Percentiles rank a stretch among this genome's conserved stretches.
phyloP scores from a whole-genome alignment of 83 land plant species.

The Picea abies region DNA sequence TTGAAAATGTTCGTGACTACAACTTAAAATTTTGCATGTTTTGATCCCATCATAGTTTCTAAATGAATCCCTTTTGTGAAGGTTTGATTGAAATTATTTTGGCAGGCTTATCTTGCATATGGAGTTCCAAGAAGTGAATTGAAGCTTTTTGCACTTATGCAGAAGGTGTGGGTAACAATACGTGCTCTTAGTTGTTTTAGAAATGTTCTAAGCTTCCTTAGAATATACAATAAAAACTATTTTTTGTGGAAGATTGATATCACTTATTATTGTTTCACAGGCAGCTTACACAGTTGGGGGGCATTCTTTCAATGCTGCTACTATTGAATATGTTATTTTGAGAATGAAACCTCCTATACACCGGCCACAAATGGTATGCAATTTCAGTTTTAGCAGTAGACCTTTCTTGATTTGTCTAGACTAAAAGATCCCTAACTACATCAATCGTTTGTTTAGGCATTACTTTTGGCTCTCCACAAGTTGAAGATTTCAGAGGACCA shows the following conservation, averaged over 20 bases:
- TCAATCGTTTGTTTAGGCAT: conserved; percentile 15
- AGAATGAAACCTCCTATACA: conserved; percentile 80
- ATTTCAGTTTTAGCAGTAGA: background rate
- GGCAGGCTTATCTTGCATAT: conserved; percentile 90
- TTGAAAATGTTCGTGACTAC: background rate
- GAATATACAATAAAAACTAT: background rate
- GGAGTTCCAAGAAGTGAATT: conserved; percentile 85
- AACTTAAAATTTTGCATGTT: background rate
- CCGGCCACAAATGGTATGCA: conserved; percentile 82
- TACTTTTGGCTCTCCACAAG: conserved; percentile 66
- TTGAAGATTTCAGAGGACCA: conserved; percentile 74
- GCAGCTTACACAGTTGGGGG: conserved; percentile 86
- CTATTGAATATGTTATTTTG: conserved; percentile 73
- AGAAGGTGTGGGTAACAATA: conserved; percentile 57
- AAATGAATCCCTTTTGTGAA: background rate
- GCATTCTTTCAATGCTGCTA: conserved; percentile 77
- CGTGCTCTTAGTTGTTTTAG: background rate
- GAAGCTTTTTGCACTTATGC: conserved; percentile 84
- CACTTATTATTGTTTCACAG: conserved; percentile 30
- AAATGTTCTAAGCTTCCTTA: background rate
- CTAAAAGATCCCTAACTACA: background rate
- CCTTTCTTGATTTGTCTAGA: background rate
- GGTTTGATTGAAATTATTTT: background rate
- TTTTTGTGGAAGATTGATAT: background rate
- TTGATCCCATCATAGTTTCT: background rate